Conservation (phyloP, 345 rosid species). For the Murraya paniculata region DNA sequence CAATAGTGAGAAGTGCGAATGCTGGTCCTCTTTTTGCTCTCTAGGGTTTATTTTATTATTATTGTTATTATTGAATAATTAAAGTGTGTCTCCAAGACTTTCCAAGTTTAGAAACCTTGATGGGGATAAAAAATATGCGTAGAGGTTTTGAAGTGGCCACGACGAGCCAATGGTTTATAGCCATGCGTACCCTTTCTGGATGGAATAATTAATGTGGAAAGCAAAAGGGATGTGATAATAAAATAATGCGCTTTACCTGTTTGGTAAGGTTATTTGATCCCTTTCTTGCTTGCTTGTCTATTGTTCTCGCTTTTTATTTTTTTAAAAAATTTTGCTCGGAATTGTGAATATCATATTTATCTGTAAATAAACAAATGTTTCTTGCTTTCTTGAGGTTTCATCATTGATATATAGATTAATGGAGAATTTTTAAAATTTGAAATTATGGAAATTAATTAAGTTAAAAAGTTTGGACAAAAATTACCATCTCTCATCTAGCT, state of each 20-base stretch:
- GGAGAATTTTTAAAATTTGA: too few relatives aligned
- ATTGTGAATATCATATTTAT: not conserved
- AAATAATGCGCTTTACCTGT: not conserved
- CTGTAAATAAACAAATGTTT: not conserved
- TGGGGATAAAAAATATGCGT: not conserved
- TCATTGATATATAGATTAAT: not conserved
- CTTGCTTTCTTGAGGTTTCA: not conserved
- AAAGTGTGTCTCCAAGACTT: conserved; percentile 3
- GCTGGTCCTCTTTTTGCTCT: not conserved
- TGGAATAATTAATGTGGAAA: conserved; percentile 11
- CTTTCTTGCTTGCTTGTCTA: not conserved
- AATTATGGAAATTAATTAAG: not conserved
- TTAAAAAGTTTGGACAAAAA: not conserved
- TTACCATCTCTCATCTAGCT: not conserved
- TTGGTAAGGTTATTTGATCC: not conserved
- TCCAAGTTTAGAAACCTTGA: conserved; percentile 20
- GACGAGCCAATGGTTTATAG: conserved; percentile 12
- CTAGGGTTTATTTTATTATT: not conserved
- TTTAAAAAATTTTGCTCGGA: not conserved
- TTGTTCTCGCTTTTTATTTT: not conserved
- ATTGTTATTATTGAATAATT: not conserved
- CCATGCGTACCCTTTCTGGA: conserved; percentile 13
- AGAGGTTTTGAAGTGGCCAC: conserved; percentile 4
- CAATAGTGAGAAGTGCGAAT: not conserved
- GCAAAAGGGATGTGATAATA: not conserved